Base-by-base conservation (phyloP, 768 basidiomycete genomes). In the Lanmaoa rubissima region DNA sequence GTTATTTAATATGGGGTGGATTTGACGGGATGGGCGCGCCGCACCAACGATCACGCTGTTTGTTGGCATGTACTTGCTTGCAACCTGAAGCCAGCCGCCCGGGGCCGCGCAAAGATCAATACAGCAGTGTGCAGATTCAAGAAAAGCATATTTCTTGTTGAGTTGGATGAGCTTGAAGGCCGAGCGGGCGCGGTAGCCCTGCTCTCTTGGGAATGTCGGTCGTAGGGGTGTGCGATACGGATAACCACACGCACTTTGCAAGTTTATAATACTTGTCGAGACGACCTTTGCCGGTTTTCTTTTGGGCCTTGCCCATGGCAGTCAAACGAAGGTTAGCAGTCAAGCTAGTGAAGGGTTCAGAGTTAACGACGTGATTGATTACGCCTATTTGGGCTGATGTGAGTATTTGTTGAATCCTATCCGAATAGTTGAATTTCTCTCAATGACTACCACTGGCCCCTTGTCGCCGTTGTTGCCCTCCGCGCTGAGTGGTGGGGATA, bases 81-180 rank as follows among this genome's bases (percentile, higher is more conserved):
- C 95, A 17, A 99, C 97, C 73, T 99, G 97, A 10, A 98, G 80
- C 97, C 97, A 99, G 68, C 97, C 97, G 63, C 97, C 97, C 7
- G 97, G 97, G 5, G 97, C 97, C 35, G 97, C 97, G 74, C 97
- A 99, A 34, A 99, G 81, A 82, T 99, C 97, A 65, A 99, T 95
- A 42, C 90, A 92, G 73, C 96, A 98, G 81, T 86, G 80, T 55
- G 94, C 89, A 32, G 83, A 78, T 65, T 94, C 91, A 24, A 99
- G 82, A 70, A 99, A 90, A 16, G 87, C 83, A 75, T 91, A 99
- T 77, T 98, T 99, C 73, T 96, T 94, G 80, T 99, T 98, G 59
- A 99, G 78, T 74, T 99, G 97, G 56, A 99, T 94, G 57, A 99
- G 83, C 75, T 99, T 99, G 87, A 96, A 96, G 2, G 97, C 97